These are phyloP conservation scores for Glycine soja DNA, from an alignment of 306 rosid species.

Conservation along the genomic window DNA sequence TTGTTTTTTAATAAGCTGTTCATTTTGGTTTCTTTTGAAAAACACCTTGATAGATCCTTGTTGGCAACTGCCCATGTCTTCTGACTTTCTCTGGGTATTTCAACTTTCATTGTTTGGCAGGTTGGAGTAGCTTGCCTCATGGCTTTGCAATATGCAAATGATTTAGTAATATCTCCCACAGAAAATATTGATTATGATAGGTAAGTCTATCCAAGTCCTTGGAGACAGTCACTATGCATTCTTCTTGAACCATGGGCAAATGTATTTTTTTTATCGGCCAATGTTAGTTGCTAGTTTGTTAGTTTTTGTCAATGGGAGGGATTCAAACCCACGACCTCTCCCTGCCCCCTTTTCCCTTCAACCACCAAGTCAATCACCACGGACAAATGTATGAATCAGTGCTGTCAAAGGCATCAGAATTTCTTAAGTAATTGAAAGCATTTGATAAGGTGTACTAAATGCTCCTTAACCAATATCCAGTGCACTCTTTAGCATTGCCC, in stretches of 20 bases:
- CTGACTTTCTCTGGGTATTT: slow-evolving; percentile 20
- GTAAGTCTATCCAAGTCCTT: slow-evolving; percentile 57
- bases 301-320: too few relatives aligned
- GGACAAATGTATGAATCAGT: not conserved
- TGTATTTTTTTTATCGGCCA: too few relatives aligned
- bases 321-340: too few relatives aligned
- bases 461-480: not conserved
- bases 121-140: slow-evolving; percentile 91
- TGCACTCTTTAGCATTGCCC: not conserved
- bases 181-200: slow-evolving; percentile 94
- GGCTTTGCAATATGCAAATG: slow-evolving; percentile 89
- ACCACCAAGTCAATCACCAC: too few relatives aligned
- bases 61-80: slow-evolving; percentile 21
- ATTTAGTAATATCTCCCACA: slow-evolving; percentile 64
- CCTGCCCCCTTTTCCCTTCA: too few relatives aligned
- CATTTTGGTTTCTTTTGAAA: slow-evolving; percentile 38
- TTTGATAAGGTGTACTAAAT: not conserved
- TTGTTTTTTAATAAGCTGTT: slow-evolving; percentile 29
- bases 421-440: not conserved
- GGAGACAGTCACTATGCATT: slow-evolving; percentile 37
- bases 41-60: slow-evolving; percentile 12
- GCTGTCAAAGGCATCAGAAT: slow-evolving; percentile 3
- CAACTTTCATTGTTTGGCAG: slow-evolving; percentile 60
- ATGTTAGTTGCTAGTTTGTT: too few relatives aligned
- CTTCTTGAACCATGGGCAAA: slow-evolving; percentile 26